phyloP scores from a whole-genome alignment of 805 yeast genomes.

The Candida silvicultrix region DNA sequence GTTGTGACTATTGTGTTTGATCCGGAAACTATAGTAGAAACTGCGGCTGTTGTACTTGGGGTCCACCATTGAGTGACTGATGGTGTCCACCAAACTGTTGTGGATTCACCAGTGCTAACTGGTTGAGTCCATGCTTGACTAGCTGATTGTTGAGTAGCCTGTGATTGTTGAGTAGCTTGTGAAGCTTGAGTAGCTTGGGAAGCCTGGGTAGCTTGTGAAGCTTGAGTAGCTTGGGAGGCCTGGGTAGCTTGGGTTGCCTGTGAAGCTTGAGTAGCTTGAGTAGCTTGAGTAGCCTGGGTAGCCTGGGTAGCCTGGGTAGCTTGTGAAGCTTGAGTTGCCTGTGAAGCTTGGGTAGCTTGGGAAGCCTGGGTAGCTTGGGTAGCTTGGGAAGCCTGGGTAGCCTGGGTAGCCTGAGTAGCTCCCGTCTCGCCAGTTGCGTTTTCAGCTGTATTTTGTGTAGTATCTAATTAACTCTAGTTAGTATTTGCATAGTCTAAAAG shows the following conservation, averaged over 20 bases:
- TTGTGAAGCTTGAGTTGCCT: not conserved
- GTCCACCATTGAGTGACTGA: slow-evolving; percentile 9
- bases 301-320: not conserved
- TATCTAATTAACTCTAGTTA: not conserved
- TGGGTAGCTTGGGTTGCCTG: not conserved
- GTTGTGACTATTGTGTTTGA: not conserved
- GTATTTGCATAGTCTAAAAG: not conserved
- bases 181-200: not conserved
- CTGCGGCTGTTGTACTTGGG: slow-evolving; percentile 6
- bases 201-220: not conserved
- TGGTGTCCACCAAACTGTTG: slow-evolving; percentile 17
- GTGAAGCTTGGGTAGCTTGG: not conserved
- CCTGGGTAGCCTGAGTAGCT: not conserved
- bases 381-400: not conserved
- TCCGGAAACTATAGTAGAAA: not conserved
- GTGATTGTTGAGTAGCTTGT: not conserved
- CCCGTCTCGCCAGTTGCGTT: not conserved
- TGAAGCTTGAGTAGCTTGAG: not conserved
- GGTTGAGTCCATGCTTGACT: slow-evolving; percentile 3
- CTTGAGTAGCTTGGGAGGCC: not conserved
- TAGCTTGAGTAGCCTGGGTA: not conserved
- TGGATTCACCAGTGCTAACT: slow-evolving; percentile 2
- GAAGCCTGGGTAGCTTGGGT: not conserved
- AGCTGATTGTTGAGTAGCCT: not conserved
- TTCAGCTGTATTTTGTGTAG: not conserved